Base-by-base conservation (phyloP, 192 early-diverging fungal species). In the Backusella westeae region DNA sequence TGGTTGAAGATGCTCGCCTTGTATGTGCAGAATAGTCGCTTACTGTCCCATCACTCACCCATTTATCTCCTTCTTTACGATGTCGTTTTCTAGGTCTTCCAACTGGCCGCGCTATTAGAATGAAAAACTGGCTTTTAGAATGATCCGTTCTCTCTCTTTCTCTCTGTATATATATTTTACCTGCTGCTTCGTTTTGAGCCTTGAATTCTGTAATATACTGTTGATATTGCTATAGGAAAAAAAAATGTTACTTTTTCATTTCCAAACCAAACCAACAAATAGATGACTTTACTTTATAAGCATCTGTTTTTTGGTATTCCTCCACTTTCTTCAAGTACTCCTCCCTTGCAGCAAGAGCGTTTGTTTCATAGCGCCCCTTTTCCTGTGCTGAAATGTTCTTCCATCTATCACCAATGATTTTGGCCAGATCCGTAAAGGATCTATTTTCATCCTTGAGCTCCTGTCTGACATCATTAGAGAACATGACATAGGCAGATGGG, bases 401-500 rank as follows among this genome's bases (percentile, higher is more conserved):
- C 85, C 82, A 86, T 32, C 85, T 77, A 41, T 84, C 83, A 39
- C 85, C 85, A 5, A 86, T 83, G 26, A 86, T 79, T 15, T 84
- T 82, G 8, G 85, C 85, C 19, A 86, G 69, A 38, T 86, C 85
- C 0, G 80, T 77, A 77, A 86, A 86, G 0, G 82, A 74, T 69
- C 79, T 81, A 35, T 82, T 83, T 15, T 78, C 38, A 17, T 78
- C 71, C 41, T 81, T 71, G 14, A 84, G 69, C 42, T 86, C 85
- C 29, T 67, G 74, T 26, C 85, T 67, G 21, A 87, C 83, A 42
- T 81, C 71, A 72, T 87, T 83, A 26, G 84, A 78, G 53, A 85
- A 87, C 75, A 83, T 81, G 12, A 87, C 85, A 80, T 87, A 87
- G 1, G 85, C 85, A 4, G 85, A 87, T 23, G 78, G 71, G 2